These are phyloP conservation scores for Suillus spraguei DNA, from an alignment of 768 basidiomycete genomes.

Conservation along the genomic window DNA sequence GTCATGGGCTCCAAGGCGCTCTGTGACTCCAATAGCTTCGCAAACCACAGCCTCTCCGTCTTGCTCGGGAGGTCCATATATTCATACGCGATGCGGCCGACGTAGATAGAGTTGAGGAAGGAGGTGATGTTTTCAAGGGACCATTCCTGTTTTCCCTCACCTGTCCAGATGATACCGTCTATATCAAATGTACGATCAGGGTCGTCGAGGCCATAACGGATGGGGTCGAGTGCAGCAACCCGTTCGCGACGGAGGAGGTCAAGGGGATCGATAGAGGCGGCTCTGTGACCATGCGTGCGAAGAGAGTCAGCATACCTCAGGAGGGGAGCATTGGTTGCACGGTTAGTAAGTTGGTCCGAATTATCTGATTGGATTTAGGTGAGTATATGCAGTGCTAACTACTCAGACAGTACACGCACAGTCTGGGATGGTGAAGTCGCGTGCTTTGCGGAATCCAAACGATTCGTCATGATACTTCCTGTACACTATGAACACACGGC, in stretches of 20 bases:
- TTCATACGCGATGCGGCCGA: slow-evolving; percentile 88
- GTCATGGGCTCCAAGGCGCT: slow-evolving; percentile 35
- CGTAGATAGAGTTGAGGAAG: slow-evolving; percentile 75
- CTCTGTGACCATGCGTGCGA: slow-evolving; percentile 83
- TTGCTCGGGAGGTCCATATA: slow-evolving; percentile 89
- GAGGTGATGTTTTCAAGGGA: slow-evolving; percentile 68
- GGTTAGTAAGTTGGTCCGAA: slow-evolving; percentile 63
- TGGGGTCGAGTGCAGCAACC: slow-evolving; percentile 74
- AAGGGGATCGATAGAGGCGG: slow-evolving; percentile 84
- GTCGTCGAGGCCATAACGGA: slow-evolving; percentile 73
- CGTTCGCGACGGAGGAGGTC: slow-evolving; percentile 85
- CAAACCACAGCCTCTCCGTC: slow-evolving; percentile 88
- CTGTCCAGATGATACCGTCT: slow-evolving; percentile 82
- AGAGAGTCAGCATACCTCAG: slow-evolving; percentile 89
- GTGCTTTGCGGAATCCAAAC: slow-evolving; percentile 72
- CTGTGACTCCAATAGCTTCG: slow-evolving; percentile 72
- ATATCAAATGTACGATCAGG: slow-evolving; percentile 61
- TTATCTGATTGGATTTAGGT: slow-evolving; percentile 48
- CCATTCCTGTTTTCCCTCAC: slow-evolving; percentile 50
- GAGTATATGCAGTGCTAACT: neutral
- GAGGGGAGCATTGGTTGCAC: slow-evolving; percentile 72
- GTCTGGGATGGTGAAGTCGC: slow-evolving; percentile 66
- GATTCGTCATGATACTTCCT: slow-evolving; percentile 75
- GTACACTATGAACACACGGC: slow-evolving; percentile 26
- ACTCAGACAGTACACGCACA: slow-evolving; percentile 47